Base-by-base conservation (phyloP, 257 asterid species). In the Knoxia roxburghii region DNA sequence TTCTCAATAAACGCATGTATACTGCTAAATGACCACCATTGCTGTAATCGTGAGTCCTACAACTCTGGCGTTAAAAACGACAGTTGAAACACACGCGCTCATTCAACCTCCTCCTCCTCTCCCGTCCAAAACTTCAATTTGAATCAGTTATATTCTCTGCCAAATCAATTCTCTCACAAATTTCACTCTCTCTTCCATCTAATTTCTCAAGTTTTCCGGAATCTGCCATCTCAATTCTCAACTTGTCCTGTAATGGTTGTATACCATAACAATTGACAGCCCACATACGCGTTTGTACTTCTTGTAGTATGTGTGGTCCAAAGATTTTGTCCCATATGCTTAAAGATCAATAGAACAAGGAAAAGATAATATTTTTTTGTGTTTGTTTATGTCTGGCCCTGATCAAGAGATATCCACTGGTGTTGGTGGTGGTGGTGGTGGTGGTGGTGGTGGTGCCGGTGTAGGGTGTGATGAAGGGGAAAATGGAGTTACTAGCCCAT, bases 341-440 rank as follows among this genome's bases (percentile, higher is more conserved):
- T 37, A 9, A 37, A 9, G 41, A 37, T 37, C 9, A 9, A 37
- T 9, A 37, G 9, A 9, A 37, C 26, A 21, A 8, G 26, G 20
- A 48, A 27, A 51, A 29, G 2, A 29, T 11, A n/a, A 4, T 41
- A 3, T 6, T 9, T 43, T 64, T 53, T 20, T 30, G 1, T 46
- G 10, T 0, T 33, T 23, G 50, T 82, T 78, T 72, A 91, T 91
- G 98, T 87, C 96, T 75, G 90, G 67, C 39, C 41, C 71, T 41
- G 72, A 64, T 61, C 78, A 55, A 49, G 78, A 81, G 21, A 77
- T 30, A 46, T 65, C 76, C 26, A n/a, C 64, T 30, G 26, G 29
- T 20, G 59, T 68, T 20, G 64, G 70, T 41, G 83, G 62, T 7
- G 83, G 68, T 18, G 70, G 48, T 15, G 71, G 63, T 5, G 64